Evolutionary conservation across 1,284 basidiomycete species (phyloP).

Genomic region (Cystobasidium slooffiae): DNA sequence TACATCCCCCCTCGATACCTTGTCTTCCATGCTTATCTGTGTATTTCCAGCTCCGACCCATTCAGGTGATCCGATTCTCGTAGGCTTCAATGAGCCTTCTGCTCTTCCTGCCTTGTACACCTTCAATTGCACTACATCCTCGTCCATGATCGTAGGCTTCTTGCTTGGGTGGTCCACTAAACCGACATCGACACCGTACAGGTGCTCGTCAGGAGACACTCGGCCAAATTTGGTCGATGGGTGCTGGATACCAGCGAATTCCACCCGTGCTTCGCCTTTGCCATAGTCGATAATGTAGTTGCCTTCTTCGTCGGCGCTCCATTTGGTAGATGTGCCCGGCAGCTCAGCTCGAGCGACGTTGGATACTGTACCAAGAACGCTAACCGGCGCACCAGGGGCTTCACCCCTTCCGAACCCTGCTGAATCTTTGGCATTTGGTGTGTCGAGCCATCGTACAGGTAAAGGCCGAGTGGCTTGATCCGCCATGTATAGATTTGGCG

Average conservation of each 20-base stretch:
- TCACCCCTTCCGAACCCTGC: neutral
- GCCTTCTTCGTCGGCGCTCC: neutral
- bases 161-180: neutral
- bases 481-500: slow-evolving; percentile 36
- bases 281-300: slow-evolving; percentile 8
- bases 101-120: no score
- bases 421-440: neutral
- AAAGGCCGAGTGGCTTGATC: slow-evolving; percentile 21
- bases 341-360: neutral
- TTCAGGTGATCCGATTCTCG: no score
- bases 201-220: neutral
- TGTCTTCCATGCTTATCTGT: no score
- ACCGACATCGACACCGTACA: slow-evolving; percentile 15
- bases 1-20: no score
- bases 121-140: no score
- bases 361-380: neutral
- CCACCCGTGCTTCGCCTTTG: neutral
- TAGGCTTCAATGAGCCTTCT: no score
- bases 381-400: neutral
- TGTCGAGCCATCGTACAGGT: slow-evolving; percentile 3
- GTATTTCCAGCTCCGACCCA: no score
- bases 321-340: neutral
- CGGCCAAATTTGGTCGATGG: neutral
- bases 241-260: neutral
- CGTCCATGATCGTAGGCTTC: no score